Conservation (phyloP, 257 asterid genomes). For the Solanum pinnatisectum region DNA sequence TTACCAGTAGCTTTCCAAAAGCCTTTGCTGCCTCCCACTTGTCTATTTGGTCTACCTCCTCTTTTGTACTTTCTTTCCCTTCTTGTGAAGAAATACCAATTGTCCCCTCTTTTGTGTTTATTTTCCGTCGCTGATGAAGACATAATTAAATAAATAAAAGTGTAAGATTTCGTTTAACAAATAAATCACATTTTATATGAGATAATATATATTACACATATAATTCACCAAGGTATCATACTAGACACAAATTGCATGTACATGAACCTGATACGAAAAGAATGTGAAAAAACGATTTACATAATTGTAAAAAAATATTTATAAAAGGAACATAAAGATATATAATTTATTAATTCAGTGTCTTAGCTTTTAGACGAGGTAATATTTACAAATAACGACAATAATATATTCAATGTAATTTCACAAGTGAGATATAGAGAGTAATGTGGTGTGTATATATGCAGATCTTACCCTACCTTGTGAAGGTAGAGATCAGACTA, state of each 20-base stretch:
- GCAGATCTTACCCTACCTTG: too few relatives aligned
- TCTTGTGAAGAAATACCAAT: constrained; percentile 8
- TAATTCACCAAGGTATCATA: background rate
- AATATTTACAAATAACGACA: background rate
- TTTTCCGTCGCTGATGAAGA: background rate
- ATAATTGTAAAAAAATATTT: too few relatives aligned
- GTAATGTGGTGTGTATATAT: background rate
- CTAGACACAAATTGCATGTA: too few relatives aligned
- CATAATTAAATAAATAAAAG: background rate
- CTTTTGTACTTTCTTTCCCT: background rate
- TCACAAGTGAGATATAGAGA: background rate
- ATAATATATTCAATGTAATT: background rate
- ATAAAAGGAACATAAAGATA: too few relatives aligned
- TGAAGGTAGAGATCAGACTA: background rate
- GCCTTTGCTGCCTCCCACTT: background rate
- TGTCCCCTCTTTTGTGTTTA: background rate
- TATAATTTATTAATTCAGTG: background rate
- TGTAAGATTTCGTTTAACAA: accelerated
- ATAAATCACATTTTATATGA: background rate
- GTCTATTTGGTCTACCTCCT: constrained; percentile 4
- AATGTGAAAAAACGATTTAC: too few relatives aligned
- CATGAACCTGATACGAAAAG: background rate
- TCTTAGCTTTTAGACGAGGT: background rate
- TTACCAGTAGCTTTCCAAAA: constrained; percentile 16
- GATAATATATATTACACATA: background rate